Conservation (phyloP, 176 grass and related monocot genomes). For the Oryza punctata region DNA sequence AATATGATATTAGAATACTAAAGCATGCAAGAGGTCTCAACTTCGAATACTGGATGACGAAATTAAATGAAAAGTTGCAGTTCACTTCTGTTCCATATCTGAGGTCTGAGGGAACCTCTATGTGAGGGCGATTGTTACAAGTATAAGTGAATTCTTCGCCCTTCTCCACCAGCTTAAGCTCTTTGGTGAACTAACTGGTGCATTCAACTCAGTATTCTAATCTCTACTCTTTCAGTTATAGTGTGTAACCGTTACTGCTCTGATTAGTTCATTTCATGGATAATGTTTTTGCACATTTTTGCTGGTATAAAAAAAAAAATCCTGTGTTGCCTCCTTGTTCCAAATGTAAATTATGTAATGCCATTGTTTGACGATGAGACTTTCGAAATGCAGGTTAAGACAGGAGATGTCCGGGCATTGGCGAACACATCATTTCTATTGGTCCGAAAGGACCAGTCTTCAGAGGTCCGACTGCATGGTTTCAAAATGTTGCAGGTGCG, state of each 20-base stretch:
- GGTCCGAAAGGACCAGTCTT: constrained; percentile 76
- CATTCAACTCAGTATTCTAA: neutral
- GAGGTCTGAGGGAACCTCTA: neutral
- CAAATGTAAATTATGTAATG: constrained; percentile 28
- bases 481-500: constrained; percentile 99
- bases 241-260: neutral
- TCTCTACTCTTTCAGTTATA: constrained; percentile 9
- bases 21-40: neutral
- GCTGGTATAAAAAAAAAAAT: neutral
- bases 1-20: neutral
- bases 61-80: neutral
- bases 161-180: neutral
- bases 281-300: neutral
- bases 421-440: constrained; percentile 84
- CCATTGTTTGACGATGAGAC: neutral
- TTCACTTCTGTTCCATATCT: neutral
- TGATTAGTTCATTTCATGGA: neutral
- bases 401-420: constrained; percentile 67
- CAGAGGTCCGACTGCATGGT: constrained; percentile 84
- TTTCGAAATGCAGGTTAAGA: constrained; percentile 66
- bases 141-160: neutral
- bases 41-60: neutral
- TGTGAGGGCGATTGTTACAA: neutral
- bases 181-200: neutral
- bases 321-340: constrained; percentile 9